A percentile compares a stretch with the other conserved stretches of the same genome.
Evolutionary conservation across 2,329 filamentous ascomycete species (phyloP).

Genomic region (Ilyonectria mors-panacis): DNA sequence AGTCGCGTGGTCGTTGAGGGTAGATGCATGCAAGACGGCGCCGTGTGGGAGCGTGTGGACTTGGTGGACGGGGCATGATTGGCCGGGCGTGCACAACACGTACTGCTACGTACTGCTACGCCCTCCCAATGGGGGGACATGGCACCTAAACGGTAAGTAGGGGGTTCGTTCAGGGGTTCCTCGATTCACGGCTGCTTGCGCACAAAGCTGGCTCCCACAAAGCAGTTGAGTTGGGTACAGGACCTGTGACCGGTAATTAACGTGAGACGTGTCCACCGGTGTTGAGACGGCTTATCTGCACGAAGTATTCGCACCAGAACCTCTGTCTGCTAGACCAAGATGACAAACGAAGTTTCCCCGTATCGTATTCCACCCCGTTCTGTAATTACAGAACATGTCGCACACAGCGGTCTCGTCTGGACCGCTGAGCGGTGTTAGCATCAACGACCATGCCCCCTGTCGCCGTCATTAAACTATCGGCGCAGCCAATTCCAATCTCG

Average conservation of each 20-base stretch:
- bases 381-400: constrained; percentile 18
- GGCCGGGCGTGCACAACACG: constrained; percentile 2
- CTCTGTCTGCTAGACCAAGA: not conserved
- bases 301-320: not conserved
- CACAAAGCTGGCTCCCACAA: not conserved
- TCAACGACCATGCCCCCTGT: constrained; percentile 38
- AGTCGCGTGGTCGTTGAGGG: constrained; percentile 26
- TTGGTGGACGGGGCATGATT: constrained; percentile 10
- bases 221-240: not conserved
- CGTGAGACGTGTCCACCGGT: not conserved
- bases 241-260: not conserved
- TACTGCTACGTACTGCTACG: not conserved
- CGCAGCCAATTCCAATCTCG: constrained; percentile 52
- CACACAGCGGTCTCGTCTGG: not conserved
- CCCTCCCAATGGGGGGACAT: constrained; percentile 5
- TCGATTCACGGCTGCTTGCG: constrained; percentile 24
- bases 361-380: not conserved
- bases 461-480: constrained; percentile 55
- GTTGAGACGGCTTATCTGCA: not conserved
- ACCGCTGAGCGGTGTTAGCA: not conserved
- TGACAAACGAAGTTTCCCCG: not conserved
- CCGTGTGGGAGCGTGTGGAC: constrained; percentile 4
- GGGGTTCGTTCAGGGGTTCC: constrained; percentile 23
- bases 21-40: constrained; percentile 23
- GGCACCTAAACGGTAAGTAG: constrained; percentile 9